Conservation (phyloP, 495 filamentous ascomycete species). For the Penicillium ochrochloron region DNA sequence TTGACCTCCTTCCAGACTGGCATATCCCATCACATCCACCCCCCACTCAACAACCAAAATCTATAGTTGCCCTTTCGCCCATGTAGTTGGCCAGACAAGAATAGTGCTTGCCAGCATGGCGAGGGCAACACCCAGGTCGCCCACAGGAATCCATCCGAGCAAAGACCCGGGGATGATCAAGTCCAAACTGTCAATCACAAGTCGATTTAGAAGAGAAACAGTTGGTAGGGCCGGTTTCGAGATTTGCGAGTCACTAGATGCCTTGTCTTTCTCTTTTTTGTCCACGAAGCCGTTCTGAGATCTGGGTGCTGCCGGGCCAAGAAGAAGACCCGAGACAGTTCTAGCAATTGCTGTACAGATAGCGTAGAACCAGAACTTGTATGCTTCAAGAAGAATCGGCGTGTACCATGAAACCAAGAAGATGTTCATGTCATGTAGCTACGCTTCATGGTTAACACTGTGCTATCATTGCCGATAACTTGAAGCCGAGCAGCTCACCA, state of each 20-base stretch:
- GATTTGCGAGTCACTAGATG: background rate
- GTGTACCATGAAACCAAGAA: conserved; percentile 21
- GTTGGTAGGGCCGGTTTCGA: background rate
- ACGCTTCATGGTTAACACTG: conserved; percentile 5
- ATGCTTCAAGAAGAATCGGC: conserved; percentile 20
- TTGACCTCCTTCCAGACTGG: background rate
- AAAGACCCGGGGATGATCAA: conserved; percentile 22
- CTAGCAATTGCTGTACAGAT: conserved; percentile 17
- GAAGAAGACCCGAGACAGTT: conserved; percentile 12
- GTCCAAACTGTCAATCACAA: conserved; percentile 19
- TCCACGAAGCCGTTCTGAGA: background rate
- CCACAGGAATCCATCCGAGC: conserved; percentile 20
- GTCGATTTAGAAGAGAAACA: conserved; percentile 14
- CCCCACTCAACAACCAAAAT: background rate
- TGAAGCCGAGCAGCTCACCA: conserved; percentile 12
- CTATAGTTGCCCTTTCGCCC: conserved; percentile 17
- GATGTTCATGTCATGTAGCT: conserved; percentile 28
- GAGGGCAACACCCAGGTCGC: conserved; percentile 15
- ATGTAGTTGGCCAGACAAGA: conserved; percentile 21
- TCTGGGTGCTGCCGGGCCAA: background rate
- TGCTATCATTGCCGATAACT: background rate
- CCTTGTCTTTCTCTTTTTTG: conserved; percentile 4
- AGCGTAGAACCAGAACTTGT: conserved; percentile 30
- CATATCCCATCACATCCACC: background rate
- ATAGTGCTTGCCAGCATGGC: conserved; percentile 21